A percentile compares a stretch with the other conserved stretches of the same genome.
These are phyloP conservation scores for Paspalum notatum DNA, from an alignment of 176 grass and related monocot genomes.

Conservation along the genomic window DNA sequence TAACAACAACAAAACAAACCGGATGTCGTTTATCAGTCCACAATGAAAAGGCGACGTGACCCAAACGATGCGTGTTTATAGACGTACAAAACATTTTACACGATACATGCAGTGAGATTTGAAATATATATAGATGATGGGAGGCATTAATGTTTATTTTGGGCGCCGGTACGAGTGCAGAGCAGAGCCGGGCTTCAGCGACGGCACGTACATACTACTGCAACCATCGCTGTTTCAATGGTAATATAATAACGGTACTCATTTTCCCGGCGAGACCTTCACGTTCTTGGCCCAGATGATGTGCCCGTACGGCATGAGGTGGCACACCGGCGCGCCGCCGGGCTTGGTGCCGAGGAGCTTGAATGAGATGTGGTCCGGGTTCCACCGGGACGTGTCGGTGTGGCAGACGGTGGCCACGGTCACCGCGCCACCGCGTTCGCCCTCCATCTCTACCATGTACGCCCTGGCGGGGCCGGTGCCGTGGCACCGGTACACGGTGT, in stretches of 20 bases:
- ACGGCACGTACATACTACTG: no score
- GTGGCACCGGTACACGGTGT: slow-evolving; percentile 61
- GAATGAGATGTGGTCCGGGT: slow-evolving; percentile 59
- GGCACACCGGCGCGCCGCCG: slow-evolving; percentile 48
- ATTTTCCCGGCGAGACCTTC: slow-evolving; percentile 29
- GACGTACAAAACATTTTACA: no score
- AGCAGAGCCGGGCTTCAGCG: no score
- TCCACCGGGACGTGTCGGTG: slow-evolving; percentile 52
- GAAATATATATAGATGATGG: no score
- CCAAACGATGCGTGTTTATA: no score
- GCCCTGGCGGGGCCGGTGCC: slow-evolving; percentile 47
- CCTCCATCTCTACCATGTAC: slow-evolving; percentile 56
- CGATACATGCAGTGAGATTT: no score
- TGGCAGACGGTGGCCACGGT: slow-evolving; percentile 52
- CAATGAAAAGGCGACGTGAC: no score
- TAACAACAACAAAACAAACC: no score
- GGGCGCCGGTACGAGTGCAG: no score
- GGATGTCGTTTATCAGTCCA: no score
- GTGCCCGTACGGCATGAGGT: slow-evolving; percentile 60
- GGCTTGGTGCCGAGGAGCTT: slow-evolving; percentile 57
- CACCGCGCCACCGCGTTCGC: background rate
- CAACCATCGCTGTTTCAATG: no score
- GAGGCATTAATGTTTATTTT: no score
- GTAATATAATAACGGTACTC: background rate
- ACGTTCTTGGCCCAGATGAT: slow-evolving; percentile 49